These are phyloP conservation scores for Nakazawaea laoshanensis DNA, from an alignment of 805 yeast genomes.

Conservation along the genomic window DNA sequence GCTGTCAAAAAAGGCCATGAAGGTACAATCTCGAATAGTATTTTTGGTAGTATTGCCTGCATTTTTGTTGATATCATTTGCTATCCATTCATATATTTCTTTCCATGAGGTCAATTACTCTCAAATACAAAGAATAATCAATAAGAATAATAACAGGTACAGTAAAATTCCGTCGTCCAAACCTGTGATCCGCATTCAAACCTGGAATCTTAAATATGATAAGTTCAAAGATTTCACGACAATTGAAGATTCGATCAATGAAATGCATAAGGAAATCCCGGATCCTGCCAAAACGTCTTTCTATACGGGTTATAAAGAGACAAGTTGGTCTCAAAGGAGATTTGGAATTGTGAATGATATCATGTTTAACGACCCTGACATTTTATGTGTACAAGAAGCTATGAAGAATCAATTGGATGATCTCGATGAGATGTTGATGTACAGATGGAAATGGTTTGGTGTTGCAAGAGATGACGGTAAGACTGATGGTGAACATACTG, in stretches of 20 bases:
- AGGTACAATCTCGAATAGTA: conserved; percentile 3
- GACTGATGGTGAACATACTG: conserved; percentile 40
- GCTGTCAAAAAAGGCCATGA: conserved; percentile 8
- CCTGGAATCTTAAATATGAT: conserved; percentile 22
- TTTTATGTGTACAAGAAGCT: conserved; percentile 40
- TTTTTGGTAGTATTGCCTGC: conserved; percentile 5
- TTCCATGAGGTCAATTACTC: conserved; percentile 6
- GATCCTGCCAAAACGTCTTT: conserved; percentile 15
- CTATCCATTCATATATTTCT: conserved; percentile 8
- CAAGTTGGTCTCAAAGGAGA: conserved; percentile 26
- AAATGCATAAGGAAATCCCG: conserved; percentile 16
- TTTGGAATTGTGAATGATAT: conserved; percentile 26
- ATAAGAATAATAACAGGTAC: conserved; percentile 3
- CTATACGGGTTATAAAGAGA: conserved; percentile 20
- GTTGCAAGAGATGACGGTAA: conserved; percentile 45
- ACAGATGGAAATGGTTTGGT: conserved; percentile 33
- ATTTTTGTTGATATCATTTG: conserved; percentile 5
- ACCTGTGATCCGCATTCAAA: conserved; percentile 13
- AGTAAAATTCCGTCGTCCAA: conserved; percentile 6
- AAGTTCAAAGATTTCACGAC: conserved; percentile 14
- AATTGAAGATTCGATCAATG: conserved; percentile 15
- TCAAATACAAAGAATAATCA: conserved; percentile 7
- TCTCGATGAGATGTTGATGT: conserved; percentile 23
- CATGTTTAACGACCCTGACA: conserved; percentile 22
- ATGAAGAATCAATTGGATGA: conserved; percentile 37